Evolutionary conservation across 257 asterid genomes (phyloP).

Genomic region (Plantago major): DNA sequence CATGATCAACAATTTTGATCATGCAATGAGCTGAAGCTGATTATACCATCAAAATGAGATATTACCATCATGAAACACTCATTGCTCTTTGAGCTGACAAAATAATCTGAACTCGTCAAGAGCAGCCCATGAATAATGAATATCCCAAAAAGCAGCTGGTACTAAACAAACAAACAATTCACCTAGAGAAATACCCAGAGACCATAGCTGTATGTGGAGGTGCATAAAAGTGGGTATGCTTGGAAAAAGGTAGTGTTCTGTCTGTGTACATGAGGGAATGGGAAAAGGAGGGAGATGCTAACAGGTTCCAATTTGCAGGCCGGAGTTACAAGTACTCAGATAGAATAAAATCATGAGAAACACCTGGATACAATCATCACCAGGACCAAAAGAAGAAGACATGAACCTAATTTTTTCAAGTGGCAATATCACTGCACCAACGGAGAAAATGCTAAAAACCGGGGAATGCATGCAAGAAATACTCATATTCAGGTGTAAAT

Average conservation of each 20-base stretch:
- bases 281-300: neutral
- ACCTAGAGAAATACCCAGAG: no score
- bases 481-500: constrained; percentile 12
- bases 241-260: no score
- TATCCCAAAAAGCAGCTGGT: no score
- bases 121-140: no score
- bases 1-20: neutral
- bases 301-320: neutral
- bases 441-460: neutral
- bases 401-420: neutral
- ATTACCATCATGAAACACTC: no score
- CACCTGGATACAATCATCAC: constrained; percentile 6
- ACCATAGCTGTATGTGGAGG: no score
- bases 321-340: constrained; percentile 7
- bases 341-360: neutral
- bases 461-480: neutral
- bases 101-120: no score
- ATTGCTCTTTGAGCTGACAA: neutral
- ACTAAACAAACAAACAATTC: no score
- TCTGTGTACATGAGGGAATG: neutral
- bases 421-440: neutral
- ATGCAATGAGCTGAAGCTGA: neutral
- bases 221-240: no score
- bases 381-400: neutral
- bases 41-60: neutral